A percentile compares a stretch with the other conserved stretches of the same genome.
phyloP scores from a whole-genome alignment of 306 rosid species.

The Lupinus albus region DNA sequence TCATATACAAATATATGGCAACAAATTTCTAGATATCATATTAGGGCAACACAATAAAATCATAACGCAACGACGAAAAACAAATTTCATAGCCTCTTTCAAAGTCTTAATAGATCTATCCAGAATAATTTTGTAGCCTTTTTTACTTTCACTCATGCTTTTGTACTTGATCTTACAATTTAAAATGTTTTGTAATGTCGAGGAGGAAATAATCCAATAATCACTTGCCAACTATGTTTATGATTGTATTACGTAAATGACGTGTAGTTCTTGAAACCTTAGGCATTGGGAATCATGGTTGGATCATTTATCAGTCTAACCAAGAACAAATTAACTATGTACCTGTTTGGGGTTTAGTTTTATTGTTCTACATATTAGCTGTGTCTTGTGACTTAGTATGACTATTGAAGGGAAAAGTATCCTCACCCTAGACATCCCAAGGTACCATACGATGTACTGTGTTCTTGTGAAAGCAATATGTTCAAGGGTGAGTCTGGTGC shows the following conservation, averaged over 20 bases:
- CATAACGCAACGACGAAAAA: too few relatives aligned
- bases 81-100: too few relatives aligned
- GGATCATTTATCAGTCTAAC: not conserved
- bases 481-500: constrained; percentile 7
- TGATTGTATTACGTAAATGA: not conserved
- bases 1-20: too few relatives aligned
- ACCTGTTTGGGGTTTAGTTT: not conserved
- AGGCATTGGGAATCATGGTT: constrained; percentile 8
- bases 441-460: not conserved
- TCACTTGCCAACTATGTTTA: not conserved
- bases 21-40: not conserved
- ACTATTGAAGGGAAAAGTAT: constrained; percentile 32
- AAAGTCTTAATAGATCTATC: too few relatives aligned
- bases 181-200: constrained; percentile 1
- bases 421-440: not conserved
- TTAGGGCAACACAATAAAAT: not conserved
- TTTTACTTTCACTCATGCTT: not conserved
- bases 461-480: constrained; percentile 10
- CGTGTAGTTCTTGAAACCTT: too few relatives aligned
- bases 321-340: constrained; percentile 20
- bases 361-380: constrained; percentile 13
- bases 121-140: too few relatives aligned
- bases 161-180: not conserved
- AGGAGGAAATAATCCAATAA: not conserved
- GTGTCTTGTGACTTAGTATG: constrained; percentile 13